Base-by-base conservation (phyloP, 768 basidiomycete genomes). In the Vararia minispora region DNA sequence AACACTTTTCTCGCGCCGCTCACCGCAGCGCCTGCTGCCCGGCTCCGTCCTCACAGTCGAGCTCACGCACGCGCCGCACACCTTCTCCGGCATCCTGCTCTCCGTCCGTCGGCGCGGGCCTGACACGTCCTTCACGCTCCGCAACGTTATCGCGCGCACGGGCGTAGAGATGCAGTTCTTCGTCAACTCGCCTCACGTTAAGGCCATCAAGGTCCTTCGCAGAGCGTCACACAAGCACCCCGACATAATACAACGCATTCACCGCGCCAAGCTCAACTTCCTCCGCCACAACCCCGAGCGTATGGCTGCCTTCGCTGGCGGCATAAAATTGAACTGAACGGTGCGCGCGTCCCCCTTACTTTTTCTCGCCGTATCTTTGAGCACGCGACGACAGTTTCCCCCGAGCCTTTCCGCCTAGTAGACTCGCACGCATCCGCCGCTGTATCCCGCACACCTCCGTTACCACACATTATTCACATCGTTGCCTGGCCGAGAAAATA, bases 81-180 rank as follows among this genome's bases (percentile, higher is more conserved):
- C 70, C 10, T 98, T 97, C 61, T 85, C 89, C 5, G 94, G 94
- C 25, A 83, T 97, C 31, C 67, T 98, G 41, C 70, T 95, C 50
- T 74, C 77, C 22, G 72, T 92, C 47, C 75, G 87, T 36, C 72
- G 87, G 50, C 74, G 83, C 27, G 92, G 91, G 1, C 69, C 76
- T 21, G 87, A 89, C 61, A 90, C 88, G 20, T 82, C 79, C n/a
- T 85, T 98, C 54, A 67, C 79, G 37, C 62, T 98, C 36, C 74
- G 94, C 46, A 97, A 97, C 60, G 74, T 95, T 47, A 72, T 98
- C 37, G 83, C 88, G 51, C 72, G 89, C 46, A 88, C 83, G 10
- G 92, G 91, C 10, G 82, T 95, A 27, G 94, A 97, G 67, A 81
- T 88, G 81, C 82, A 81, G 53, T 85, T 88, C 63, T 90, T 81